Evolutionary conservation across 2,329 filamentous ascomycete species (phyloP), one percentile per base, ranked within the genome.

Genomic region (Diaporthe ilicicola): DNA sequence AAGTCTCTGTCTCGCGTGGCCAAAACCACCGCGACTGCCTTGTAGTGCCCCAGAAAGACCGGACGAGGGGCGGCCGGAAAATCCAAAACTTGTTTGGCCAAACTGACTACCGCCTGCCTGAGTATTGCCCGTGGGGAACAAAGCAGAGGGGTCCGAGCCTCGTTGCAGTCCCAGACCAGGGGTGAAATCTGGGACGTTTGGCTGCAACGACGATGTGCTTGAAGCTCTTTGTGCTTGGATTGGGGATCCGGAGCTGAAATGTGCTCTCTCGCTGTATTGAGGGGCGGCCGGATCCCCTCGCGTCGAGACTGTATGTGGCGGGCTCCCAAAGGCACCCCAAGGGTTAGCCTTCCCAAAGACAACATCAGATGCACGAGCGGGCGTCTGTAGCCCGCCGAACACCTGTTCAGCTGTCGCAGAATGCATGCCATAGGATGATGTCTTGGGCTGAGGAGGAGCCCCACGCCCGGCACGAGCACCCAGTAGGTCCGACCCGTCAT

Each of bases 391-490:
- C 51, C 82, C 78, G 34, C 81, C 84, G 73, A 88, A 87, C 2
- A 87, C 74, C 22, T 87, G 86, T 59, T 87, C 84, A 32, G 87
- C 84, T 9, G 84, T 87, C 3, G 81, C 77, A 12, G 84, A 85
- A 75, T 86, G 83, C 86, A 89, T 88, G 19, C 86, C 88, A 72
- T 89, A 89, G 2, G 85, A 88, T 3, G 85, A 81, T 87, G 84
- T 48, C 32, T 70, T 8, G 77, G 66, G 10, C 66, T 55, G 61
- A 53, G 22, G 12, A 34, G 39, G 29, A 2, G 67, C 67, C 32
- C 74, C 59, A 72, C 77, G 77, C 72, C 86, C 81, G 32, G 85
- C 82, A 62, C 83, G 84, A 61, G 81, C 81, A 6, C 24, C n/a
- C 17, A 55, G 29, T 15, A 68, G 13, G 22, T 62, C 65, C 19